A percentile compares a stretch with the other conserved stretches of the same genome.
Evolutionary conservation across 768 basidiomycete genomes (phyloP).

Genomic region (Pleurotus giganteus): DNA sequence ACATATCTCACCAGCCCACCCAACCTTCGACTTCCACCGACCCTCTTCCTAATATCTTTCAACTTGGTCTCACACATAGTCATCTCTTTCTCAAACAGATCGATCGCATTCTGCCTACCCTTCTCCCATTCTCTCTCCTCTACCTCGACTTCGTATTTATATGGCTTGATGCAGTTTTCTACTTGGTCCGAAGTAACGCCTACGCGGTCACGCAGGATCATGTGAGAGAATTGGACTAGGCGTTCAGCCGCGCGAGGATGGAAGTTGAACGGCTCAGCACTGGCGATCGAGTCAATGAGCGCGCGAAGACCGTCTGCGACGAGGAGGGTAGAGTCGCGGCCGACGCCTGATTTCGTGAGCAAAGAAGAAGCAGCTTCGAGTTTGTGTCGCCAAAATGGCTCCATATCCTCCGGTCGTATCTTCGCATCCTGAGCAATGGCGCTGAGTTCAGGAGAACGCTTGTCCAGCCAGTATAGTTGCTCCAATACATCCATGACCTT

Average conservation of each 20-base stretch:
- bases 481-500: constrained; percentile 97
- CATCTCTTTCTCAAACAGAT: constrained; percentile 83
- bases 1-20: constrained; percentile 78
- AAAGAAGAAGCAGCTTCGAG: constrained; percentile 91
- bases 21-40: constrained; percentile 84
- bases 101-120: constrained; percentile 73
- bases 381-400: constrained; percentile 95
- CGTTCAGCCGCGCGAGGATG: constrained; percentile 90
- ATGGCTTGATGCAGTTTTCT: constrained; percentile 99
- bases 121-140: constrained; percentile 90
- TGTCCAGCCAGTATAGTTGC: constrained; percentile 95
- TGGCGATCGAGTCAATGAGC: constrained; percentile 86
- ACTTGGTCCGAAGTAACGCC: constrained; percentile 97
- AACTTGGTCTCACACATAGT: constrained; percentile 83
- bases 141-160: constrained; percentile 97
- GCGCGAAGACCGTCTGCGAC: constrained; percentile 91
- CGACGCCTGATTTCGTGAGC: constrained; percentile 94
- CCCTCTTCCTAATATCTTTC: constrained; percentile 80
- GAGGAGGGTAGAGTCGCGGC: constrained; percentile 89
- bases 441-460: constrained; percentile 74
- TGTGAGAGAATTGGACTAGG: constrained; percentile 89
- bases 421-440: constrained; percentile 67
- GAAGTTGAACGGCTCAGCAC: constrained; percentile 87
- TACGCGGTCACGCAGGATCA: constrained; percentile 89
- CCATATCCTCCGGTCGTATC: constrained; percentile 71